Conservation (phyloP, 2,329 filamentous ascomycete genomes). For the Orbilia javanica region DNA sequence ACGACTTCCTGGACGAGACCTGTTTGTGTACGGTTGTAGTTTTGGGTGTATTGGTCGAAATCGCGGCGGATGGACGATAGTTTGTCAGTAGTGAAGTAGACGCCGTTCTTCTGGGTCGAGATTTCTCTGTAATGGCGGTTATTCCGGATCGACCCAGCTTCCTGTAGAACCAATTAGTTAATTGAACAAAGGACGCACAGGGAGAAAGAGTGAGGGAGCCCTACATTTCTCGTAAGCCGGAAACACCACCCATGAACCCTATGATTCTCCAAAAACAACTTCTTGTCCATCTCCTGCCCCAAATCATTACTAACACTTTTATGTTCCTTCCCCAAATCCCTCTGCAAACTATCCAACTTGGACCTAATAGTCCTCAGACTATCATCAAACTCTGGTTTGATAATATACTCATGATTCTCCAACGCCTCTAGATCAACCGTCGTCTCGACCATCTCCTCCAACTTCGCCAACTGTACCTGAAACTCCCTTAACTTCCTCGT, state of each 20-base stretch:
- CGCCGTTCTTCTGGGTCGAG: constrained; percentile 98
- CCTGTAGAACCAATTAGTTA: constrained; percentile 64
- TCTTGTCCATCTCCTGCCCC: constrained; percentile 94
- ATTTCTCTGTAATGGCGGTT: constrained; percentile 92
- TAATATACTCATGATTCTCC: constrained; percentile 97
- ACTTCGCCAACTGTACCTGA: constrained; percentile 81
- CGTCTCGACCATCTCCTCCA: constrained; percentile 98
- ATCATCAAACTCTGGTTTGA: constrained; percentile 98
- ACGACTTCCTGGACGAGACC: constrained; percentile 94
- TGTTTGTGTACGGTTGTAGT: constrained; percentile 93
- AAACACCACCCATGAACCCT: constrained; percentile 97
- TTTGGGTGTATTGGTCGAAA: constrained; percentile 91
- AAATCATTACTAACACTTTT: constrained; percentile 81
- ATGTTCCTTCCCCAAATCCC: constrained; percentile 87
- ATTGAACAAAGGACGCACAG: neutral
- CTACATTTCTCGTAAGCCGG: constrained; percentile 80
- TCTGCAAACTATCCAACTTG: constrained; percentile 85
- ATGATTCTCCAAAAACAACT: constrained; percentile 97
- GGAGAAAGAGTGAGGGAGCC: neutral
- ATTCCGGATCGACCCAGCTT: constrained; percentile 92
- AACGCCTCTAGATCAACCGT: constrained; percentile 95
- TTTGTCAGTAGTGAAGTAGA: constrained; percentile 92
- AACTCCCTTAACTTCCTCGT: constrained; percentile 80
- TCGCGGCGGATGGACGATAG: constrained; percentile 86
- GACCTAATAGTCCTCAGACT: constrained; percentile 86